Conservation (phyloP, 495 filamentous ascomycete species). For the Cercophora samala region DNA sequence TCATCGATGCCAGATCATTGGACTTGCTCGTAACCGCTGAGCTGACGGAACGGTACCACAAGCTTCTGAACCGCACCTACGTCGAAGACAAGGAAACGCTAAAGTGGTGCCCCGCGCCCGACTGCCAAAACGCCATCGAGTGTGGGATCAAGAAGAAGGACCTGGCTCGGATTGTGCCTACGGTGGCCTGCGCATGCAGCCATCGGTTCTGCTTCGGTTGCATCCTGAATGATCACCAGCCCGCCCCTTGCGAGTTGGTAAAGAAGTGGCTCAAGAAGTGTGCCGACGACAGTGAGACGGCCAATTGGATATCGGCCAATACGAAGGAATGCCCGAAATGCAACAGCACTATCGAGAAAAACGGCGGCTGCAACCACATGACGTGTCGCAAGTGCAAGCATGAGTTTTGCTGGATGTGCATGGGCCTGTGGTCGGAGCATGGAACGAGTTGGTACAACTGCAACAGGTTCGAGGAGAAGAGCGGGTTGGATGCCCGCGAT, state of each 20-base stretch:
- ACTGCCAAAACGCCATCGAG: constrained; percentile 89
- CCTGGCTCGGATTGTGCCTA: constrained; percentile 78
- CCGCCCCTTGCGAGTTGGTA: constrained; percentile 83
- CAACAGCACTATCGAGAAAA: constrained; percentile 96
- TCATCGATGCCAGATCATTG: constrained; percentile 86
- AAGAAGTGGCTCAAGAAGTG: constrained; percentile 98
- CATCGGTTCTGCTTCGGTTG: constrained; percentile 97
- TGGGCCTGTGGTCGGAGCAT: constrained; percentile 97
- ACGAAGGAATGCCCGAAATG: constrained; percentile 98
- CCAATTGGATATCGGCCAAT: constrained; percentile 99
- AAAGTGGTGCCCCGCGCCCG: constrained; percentile 95
- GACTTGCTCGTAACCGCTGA: constrained; percentile 75
- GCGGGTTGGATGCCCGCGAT: constrained; percentile 81
- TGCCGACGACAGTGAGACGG: constrained; percentile 95
- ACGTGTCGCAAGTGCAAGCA: constrained; percentile 97
- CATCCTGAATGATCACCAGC: constrained; percentile 85
- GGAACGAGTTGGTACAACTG: constrained; percentile 99
- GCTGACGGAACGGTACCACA: constrained; percentile 73
- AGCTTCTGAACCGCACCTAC: constrained; percentile 86
- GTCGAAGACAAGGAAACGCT: constrained; percentile 94
- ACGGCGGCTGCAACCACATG: constrained; percentile 99
- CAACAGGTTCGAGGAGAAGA: constrained; percentile 95
- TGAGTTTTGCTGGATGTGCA: constrained; percentile 99
- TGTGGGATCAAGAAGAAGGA: constrained; percentile 84
- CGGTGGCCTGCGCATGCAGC: constrained; percentile 77